Base-by-base conservation (phyloP, 805 yeast genomes). In the Candida montana region DNA sequence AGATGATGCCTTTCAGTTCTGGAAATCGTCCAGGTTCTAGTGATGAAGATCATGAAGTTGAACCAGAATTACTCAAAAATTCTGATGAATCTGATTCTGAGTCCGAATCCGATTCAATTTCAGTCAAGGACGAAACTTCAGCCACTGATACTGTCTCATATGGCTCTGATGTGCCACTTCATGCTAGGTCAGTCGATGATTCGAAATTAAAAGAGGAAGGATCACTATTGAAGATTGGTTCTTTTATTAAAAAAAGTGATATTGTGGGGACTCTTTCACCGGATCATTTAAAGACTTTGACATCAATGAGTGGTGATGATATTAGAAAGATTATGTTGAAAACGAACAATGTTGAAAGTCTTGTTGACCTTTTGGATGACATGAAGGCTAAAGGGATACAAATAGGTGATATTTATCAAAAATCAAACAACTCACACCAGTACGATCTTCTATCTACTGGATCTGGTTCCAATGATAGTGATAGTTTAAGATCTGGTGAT, bases 371-470 rank as follows among this genome's bases (percentile, higher is more conserved):
- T 6, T 54, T 73, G 34, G 65, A 64, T 35, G 60, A 62, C 24
- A 48, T 73, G 41, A 69, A 69, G 42, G 56, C 51, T 8, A 57
- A 61, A 24, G 76, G 77, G 5, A 61, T 71, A 13, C 55, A 65
- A 16, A 44, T 72, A n/a, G 62, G 64, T 27, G 52, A 54, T 15
- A 47, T 57, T 8, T 65, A 64, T 21, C 44, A 56, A 23, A 63
- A 55, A 31, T 44, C 36, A 2, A 40, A 28, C 7, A 8, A 8
- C 26, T 10, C 26, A 23, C 26, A 7, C 26, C 10, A 23, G 26
- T 23, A 23, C 10, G 10, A 23, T 7, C 26, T 10, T 7, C 26
- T 10, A 10, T 23, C 26, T 10, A 23, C 10, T 23, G 26, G 7
- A 7, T 23, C 26, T 7, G 26, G 26, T 23, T 23, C 29, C 9